Percentiles rank a stretch among this genome's conserved stretches.
Evolutionary conservation across 768 basidiomycete genomes (phyloP).

Genomic region (Lyophyllum atratum): DNA sequence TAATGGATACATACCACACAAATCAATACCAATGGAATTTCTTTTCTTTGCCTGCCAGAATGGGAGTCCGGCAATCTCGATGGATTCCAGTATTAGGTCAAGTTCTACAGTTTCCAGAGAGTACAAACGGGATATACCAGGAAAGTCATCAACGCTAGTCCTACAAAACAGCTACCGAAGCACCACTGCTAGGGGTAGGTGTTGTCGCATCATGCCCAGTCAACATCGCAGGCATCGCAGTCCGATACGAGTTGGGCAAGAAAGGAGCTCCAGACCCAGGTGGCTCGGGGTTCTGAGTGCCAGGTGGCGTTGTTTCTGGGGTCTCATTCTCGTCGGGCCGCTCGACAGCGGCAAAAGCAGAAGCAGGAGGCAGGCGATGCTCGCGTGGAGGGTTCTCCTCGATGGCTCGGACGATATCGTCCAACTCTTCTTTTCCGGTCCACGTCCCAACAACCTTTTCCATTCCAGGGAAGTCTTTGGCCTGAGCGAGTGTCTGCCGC

Average conservation of each 20-base stretch:
- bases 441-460: slow-evolving; percentile 50
- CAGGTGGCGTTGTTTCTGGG: slow-evolving; percentile 44
- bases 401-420: slow-evolving; percentile 53
- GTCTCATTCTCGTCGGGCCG: slow-evolving; percentile 24
- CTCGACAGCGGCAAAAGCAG: slow-evolving; percentile 20
- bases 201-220: slow-evolving; percentile 47
- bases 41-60: background rate
- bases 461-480: slow-evolving; percentile 64
- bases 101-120: background rate
- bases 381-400: slow-evolving; percentile 42
- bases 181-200: slow-evolving; percentile 37
- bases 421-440: slow-evolving; percentile 66
- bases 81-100: background rate
- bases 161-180: slow-evolving; percentile 11
- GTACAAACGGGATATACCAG: background rate
- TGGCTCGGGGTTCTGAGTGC: slow-evolving; percentile 60
- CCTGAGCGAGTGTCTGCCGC: slow-evolving; percentile 52
- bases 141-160: background rate
- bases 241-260: slow-evolving; percentile 40
- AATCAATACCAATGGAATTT: background rate
- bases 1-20: background rate
- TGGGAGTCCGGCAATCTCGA: background rate
- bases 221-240: slow-evolving; percentile 38
- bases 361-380: slow-evolving; percentile 30
- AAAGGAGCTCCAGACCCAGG: slow-evolving; percentile 54